Evolutionary conservation across 768 basidiomycete genomes (phyloP).

Genomic region (Rhizopogon sp.): DNA sequence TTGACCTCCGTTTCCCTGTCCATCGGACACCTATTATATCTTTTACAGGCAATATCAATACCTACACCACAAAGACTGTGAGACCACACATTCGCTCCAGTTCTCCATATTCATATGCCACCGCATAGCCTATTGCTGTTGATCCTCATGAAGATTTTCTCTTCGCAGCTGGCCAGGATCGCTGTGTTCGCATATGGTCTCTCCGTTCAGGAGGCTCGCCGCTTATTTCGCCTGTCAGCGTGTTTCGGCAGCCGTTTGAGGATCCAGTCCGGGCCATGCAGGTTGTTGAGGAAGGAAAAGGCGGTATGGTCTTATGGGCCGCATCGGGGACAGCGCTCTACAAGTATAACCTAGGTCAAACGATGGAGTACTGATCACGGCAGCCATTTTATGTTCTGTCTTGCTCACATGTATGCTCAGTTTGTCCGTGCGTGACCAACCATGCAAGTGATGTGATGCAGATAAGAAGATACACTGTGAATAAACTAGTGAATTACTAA

Average conservation of each 20-base stretch:
- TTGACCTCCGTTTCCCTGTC: slow-evolving; percentile 57
- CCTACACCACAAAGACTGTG: slow-evolving; percentile 47
- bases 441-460: background rate
- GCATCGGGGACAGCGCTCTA: slow-evolving; percentile 40
- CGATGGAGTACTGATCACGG: slow-evolving; percentile 3
- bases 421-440: background rate
- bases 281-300: slow-evolving; percentile 34
- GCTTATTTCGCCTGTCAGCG: slow-evolving; percentile 11
- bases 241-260: slow-evolving; percentile 31
- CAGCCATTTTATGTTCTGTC: background rate
- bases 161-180: slow-evolving; percentile 68
- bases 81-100: slow-evolving; percentile 13
- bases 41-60: slow-evolving; percentile 57
- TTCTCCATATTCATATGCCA: slow-evolving; percentile 3
- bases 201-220: slow-evolving; percentile 43
- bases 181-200: slow-evolving; percentile 64
- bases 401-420: background rate
- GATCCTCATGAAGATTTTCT: slow-evolving; percentile 55
- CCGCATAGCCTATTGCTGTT: slow-evolving; percentile 50
- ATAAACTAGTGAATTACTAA: background rate
- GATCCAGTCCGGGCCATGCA: slow-evolving; percentile 44
- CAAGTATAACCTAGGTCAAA: slow-evolving; percentile 46
- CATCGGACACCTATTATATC: slow-evolving; percentile 36
- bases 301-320: slow-evolving; percentile 48
- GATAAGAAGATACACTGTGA: background rate